Evolutionary conservation across 768 basidiomycete genomes (phyloP).

Genomic region (Auriscalpium vulgare): DNA sequence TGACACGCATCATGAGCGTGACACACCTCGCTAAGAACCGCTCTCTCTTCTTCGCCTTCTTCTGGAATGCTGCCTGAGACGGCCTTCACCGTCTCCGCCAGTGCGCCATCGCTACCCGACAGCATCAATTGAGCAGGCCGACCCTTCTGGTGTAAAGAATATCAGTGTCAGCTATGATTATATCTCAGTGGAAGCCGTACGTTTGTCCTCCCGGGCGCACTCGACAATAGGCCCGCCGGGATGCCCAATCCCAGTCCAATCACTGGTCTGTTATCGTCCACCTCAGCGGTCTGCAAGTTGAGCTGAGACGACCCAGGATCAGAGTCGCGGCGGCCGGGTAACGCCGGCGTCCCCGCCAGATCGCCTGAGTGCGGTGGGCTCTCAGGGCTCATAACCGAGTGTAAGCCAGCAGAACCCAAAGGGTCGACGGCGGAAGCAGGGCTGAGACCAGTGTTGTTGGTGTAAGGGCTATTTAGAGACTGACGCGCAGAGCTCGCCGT

Average conservation of each 20-base stretch:
- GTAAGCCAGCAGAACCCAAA: slow-evolving; percentile 17
- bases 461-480: slow-evolving; percentile 35
- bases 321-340: slow-evolving; percentile 5
- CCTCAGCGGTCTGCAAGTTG: background rate
- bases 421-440: slow-evolving; percentile 16
- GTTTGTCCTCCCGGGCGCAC: background rate
- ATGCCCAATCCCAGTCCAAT: slow-evolving; percentile 26
- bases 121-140: slow-evolving; percentile 45
- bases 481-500: slow-evolving; percentile 32
- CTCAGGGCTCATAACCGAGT: slow-evolving; percentile 23
- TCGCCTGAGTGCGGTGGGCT: slow-evolving; percentile 23
- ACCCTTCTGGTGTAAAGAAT: slow-evolving; percentile 24
- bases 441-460: slow-evolving; percentile 23
- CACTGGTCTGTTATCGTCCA: slow-evolving; percentile 8
- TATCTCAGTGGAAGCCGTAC: background rate
- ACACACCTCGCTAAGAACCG: slow-evolving; percentile 63
- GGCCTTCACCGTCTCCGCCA: slow-evolving; percentile 34
- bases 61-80: slow-evolving; percentile 21
- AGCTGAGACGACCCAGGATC: slow-evolving; percentile 5
- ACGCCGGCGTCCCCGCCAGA: background rate
- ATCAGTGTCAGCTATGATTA: background rate
- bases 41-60: slow-evolving; percentile 44
- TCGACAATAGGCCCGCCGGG: slow-evolving; percentile 9
- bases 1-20: background rate
- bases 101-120: slow-evolving; percentile 56